A percentile compares a stretch with the other conserved stretches of the same genome.
Conservation (phyloP, 306 rosid species). For the Crotalaria pallida region DNA sequence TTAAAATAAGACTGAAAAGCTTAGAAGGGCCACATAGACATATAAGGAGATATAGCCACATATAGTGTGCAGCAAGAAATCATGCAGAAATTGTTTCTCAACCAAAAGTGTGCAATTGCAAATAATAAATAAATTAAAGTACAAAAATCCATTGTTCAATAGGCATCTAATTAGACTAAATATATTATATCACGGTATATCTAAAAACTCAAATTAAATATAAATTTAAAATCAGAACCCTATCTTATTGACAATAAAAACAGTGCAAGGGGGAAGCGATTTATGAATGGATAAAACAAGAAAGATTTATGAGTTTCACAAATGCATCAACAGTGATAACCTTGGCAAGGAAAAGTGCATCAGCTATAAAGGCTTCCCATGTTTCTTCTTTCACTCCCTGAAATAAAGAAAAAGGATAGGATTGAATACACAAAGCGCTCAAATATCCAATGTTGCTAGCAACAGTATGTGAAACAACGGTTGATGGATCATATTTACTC, state of each 20-base stretch:
- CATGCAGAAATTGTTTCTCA: not conserved
- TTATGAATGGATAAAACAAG: not conserved
- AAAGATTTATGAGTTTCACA: not conserved
- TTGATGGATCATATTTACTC: not conserved
- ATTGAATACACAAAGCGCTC: not conserved
- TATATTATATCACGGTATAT: not conserved
- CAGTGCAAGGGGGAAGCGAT: not conserved
- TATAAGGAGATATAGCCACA: slow-evolving; percentile 3
- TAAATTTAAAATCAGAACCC: not conserved
- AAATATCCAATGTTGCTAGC: not conserved
- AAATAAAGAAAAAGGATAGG: slow-evolving; percentile 5
- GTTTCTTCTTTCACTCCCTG: slow-evolving; percentile 82
- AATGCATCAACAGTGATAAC: slow-evolving; percentile 28
- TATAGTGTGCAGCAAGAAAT: not conserved
- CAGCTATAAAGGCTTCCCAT: slow-evolving; percentile 71
- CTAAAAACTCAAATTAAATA: not conserved
- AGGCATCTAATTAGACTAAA: not conserved
- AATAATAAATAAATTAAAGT: not conserved
- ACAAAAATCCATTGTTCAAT: not conserved
- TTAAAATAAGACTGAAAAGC: slow-evolving; percentile 12
- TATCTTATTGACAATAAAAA: not conserved
- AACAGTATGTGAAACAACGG: not conserved
- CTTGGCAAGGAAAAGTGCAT: slow-evolving; percentile 67
- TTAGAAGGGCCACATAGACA: slow-evolving; percentile 1
- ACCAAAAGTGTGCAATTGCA: not conserved